phyloP scores from a whole-genome alignment of 345 rosid genomes.

The Dipteronia sinensis region DNA sequence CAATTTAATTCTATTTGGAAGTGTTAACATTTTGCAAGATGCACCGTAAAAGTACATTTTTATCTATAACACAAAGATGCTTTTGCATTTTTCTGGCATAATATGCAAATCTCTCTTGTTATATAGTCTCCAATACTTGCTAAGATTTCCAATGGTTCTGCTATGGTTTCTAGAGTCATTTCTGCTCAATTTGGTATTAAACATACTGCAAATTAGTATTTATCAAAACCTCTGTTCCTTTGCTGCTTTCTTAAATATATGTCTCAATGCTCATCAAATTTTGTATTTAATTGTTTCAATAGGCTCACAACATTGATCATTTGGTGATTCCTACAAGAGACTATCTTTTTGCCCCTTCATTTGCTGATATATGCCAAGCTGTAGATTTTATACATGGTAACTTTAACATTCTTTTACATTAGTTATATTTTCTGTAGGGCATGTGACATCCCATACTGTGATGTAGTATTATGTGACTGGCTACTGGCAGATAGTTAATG shows the following conservation, averaged over 20 bases:
- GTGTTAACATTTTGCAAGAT: background rate
- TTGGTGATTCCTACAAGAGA: slow-evolving; percentile 95
- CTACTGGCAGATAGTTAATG: no score
- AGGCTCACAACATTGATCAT: slow-evolving; percentile 85
- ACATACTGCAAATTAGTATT: background rate
- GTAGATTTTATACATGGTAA: slow-evolving; percentile 83
- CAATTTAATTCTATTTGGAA: background rate
- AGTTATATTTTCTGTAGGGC: background rate
- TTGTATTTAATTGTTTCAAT: slow-evolving; percentile 17
- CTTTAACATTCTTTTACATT: slow-evolving; percentile 34
- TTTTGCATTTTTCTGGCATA: background rate
- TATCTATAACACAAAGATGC: background rate
- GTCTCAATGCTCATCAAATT: slow-evolving; percentile 2
- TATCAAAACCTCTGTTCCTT: background rate
- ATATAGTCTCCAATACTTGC: background rate
- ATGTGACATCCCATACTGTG: background rate
- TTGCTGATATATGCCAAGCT: slow-evolving; percentile 78
- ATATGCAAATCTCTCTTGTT: background rate
- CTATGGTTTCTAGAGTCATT: background rate
- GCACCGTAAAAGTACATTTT: background rate
- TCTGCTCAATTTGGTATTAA: background rate
- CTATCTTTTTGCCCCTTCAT: slow-evolving; percentile 91
- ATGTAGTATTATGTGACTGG: background rate
- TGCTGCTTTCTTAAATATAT: background rate
- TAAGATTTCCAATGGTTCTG: background rate